A percentile compares a stretch with the other conserved stretches of the same genome.
Evolutionary conservation across 2,329 filamentous ascomycete genomes (phyloP).

Genomic region (Trichoderma simmonsii): DNA sequence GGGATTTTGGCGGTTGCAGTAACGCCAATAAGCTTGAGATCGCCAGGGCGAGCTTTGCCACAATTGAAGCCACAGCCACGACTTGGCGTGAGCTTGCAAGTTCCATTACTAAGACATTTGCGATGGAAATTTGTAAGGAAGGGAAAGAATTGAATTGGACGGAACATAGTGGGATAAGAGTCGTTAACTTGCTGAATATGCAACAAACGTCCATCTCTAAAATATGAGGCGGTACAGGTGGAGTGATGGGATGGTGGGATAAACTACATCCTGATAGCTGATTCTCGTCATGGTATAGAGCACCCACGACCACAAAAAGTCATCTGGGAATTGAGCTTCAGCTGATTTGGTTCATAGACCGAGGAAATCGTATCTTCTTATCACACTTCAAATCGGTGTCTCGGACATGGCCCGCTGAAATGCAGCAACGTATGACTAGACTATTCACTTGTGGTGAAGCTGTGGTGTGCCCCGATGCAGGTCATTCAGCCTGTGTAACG

Average conservation of each 20-base stretch:
- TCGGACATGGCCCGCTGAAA: neutral
- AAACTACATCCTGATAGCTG: neutral
- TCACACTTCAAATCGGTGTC: neutral
- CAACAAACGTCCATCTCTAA: too few relatives aligned
- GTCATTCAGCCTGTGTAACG: neutral
- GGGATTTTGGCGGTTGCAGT: neutral
- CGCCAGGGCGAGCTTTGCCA: neutral
- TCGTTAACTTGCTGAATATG: neutral
- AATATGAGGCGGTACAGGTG: too few relatives aligned
- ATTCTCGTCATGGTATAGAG: neutral
- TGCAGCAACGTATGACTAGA: neutral
- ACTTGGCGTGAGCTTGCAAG: neutral
- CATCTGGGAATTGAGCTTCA: neutral
- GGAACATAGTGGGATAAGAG: neutral
- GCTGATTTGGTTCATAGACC: neutral
- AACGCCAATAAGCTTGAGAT: neutral
- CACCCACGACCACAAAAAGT: neutral
- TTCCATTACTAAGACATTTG: neutral
- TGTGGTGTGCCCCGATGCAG: neutral
- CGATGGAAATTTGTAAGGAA: neutral
- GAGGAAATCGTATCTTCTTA: neutral
- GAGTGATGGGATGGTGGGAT: neutral
- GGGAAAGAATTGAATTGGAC: neutral
- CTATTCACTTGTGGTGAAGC: neutral
- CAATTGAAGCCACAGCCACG: neutral